Conservation (phyloP, 495 filamentous ascomycete species). For the Aspergillus asperescens region DNA sequence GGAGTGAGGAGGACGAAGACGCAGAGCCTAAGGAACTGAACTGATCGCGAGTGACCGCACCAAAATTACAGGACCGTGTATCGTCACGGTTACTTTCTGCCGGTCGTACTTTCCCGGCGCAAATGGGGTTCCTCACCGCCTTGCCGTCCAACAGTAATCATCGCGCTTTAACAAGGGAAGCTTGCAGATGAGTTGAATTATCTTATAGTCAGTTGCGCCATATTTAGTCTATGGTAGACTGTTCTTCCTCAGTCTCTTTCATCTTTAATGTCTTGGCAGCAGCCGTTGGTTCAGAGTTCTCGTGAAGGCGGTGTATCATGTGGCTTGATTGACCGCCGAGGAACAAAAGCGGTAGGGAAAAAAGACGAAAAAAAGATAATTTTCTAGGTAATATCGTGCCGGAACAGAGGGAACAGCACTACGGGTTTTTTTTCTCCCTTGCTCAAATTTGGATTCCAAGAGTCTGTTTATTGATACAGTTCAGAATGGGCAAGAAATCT, state of each 20-base stretch:
- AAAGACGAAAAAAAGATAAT: conserved; percentile 27
- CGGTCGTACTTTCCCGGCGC: conserved; percentile 17
- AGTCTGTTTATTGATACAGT: background rate
- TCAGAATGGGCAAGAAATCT: conserved; percentile 41
- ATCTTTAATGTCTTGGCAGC: too few species aligned
- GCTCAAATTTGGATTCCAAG: background rate
- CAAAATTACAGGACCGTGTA: background rate
- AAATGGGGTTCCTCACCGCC: conserved; percentile 29
- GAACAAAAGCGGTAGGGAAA: conserved; percentile 28
- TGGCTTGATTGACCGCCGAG: conserved; percentile 22
- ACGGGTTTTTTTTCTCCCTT: background rate
- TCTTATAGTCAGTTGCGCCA: too few species aligned
- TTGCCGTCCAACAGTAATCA: background rate
- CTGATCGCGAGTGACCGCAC: conserved; percentile 7
- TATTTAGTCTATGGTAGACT: background rate
- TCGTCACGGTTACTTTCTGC: conserved; percentile 17
- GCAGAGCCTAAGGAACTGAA: conserved; percentile 1
- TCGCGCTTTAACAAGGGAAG: background rate
- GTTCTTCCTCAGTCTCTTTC: background rate
- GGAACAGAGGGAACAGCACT: background rate
- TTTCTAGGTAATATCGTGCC: background rate
- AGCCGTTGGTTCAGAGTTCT: background rate
- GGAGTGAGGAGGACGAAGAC: conserved; percentile 16
- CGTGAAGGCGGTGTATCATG: conserved; percentile 12
- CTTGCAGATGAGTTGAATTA: too few species aligned